Evolutionary conservation across 495 filamentous ascomycete genomes (phyloP).

Genomic region (Podospora anserina): DNA sequence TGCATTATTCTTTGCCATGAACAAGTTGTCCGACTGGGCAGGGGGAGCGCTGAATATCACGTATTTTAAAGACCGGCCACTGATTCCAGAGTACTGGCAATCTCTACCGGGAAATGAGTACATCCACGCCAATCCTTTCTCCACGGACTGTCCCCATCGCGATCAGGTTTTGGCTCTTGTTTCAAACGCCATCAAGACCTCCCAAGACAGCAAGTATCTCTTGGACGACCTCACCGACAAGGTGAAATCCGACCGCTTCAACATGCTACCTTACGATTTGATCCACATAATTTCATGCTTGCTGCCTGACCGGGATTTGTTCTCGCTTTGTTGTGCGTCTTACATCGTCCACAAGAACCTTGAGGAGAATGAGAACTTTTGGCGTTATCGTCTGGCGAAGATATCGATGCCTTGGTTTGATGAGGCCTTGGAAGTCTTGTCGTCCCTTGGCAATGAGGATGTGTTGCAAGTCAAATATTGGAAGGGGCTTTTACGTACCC

Average conservation of each 20-base stretch:
- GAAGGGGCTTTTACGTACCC: neutral
- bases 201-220: neutral
- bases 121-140: neutral
- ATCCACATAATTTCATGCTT: neutral
- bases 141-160: neutral
- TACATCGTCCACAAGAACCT: neutral
- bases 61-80: neutral
- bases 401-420: conserved; percentile 10
- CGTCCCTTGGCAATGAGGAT: neutral
- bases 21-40: neutral
- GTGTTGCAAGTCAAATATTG: neutral
- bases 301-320: neutral
- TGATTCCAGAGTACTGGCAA: neutral
- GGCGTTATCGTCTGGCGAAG: conserved; percentile 2
- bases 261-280: conserved; percentile 1
- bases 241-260: neutral
- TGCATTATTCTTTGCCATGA: neutral
- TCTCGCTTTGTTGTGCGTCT: neutral
- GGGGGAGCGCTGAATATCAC: neutral
- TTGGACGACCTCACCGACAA: neutral
- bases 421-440: neutral
- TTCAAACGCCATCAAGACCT: neutral
- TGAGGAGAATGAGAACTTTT: conserved; percentile 1
- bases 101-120: neutral
- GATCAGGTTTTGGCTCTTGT: neutral